Conservation (phyloP, 140 eudicot genomes). For the Ambrosia hybrid region DNA sequence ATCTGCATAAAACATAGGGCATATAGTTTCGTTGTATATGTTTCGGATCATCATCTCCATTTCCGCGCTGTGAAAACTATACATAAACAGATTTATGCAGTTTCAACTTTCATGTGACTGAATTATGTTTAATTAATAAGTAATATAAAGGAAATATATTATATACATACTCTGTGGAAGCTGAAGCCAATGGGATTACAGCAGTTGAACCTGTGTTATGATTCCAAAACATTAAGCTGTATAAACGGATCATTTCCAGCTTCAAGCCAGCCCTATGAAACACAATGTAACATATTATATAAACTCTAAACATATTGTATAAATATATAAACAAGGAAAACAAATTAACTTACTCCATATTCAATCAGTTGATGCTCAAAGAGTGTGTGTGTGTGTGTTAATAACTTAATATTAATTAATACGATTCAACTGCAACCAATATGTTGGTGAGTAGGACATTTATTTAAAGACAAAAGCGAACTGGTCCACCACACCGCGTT, state of each 20-base stretch:
- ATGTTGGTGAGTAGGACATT: too few relatives aligned
- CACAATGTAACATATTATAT: not conserved
- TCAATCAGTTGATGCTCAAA: too few relatives aligned
- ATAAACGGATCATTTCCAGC: constrained; percentile 11
- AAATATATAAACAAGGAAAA: too few relatives aligned
- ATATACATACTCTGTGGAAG: constrained; percentile 14
- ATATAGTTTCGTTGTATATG: constrained; percentile 26
- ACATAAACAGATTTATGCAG: constrained; percentile 1
- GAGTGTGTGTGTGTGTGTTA: too few relatives aligned
- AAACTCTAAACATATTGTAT: too few relatives aligned
- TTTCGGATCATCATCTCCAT: constrained; percentile 15
- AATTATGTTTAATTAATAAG: not conserved
- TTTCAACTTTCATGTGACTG: not conserved
- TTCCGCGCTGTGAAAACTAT: not conserved
- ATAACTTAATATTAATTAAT: too few relatives aligned
- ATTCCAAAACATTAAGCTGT: not conserved
- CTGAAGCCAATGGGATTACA: constrained; percentile 5
- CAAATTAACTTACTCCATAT: too few relatives aligned
- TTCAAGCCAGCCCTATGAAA: not conserved
- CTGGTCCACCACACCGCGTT: too few relatives aligned
- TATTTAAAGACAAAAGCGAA: too few relatives aligned
- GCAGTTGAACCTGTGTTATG: constrained; percentile 4
- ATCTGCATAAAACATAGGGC: constrained; percentile 27
- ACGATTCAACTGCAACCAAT: too few relatives aligned
- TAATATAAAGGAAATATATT: too few relatives aligned